A percentile compares a stretch with the other conserved stretches of the same genome.
Evolutionary conservation across 2,329 filamentous ascomycete species (phyloP).

Genomic region (Cercospora zeae-maydis): DNA sequence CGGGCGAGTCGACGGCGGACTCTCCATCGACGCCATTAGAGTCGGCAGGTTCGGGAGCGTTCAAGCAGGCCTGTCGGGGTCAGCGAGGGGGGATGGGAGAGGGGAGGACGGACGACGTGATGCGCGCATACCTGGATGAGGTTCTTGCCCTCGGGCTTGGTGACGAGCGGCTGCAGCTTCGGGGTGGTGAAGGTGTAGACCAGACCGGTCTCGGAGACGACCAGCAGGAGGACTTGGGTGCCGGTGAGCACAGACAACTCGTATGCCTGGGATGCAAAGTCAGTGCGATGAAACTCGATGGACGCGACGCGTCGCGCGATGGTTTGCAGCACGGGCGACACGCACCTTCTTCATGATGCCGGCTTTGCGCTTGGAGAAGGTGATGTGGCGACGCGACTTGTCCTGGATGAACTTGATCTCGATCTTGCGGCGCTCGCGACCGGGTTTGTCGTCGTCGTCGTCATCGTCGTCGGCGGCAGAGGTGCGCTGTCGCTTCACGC

Average conservation of each 20-base stretch:
- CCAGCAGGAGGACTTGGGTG: constrained; percentile 92
- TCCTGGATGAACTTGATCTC: constrained; percentile 99
- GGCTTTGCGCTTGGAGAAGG: constrained; percentile 98
- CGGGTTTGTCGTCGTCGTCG: constrained; percentile 95
- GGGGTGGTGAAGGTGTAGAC: constrained; percentile 99
- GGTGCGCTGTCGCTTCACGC: constrained; percentile 83
- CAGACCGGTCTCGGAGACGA: constrained; percentile 94
- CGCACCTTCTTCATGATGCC: constrained; percentile 99
- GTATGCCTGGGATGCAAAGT: constrained; percentile 65
- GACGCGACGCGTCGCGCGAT: constrained; percentile 16
- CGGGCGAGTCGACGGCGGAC: constrained; percentile 73
- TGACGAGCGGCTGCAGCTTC: constrained; percentile 95
- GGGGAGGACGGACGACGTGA: constrained; percentile 13
- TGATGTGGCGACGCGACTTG: constrained; percentile 98
- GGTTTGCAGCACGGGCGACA: neutral
- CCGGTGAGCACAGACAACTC: constrained; percentile 96
- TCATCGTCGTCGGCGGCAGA: constrained; percentile 78
- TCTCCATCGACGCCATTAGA: constrained; percentile 57
- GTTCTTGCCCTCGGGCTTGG: constrained; percentile 98
- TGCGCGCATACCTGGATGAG: constrained; percentile 73
- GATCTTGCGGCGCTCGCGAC: constrained; percentile 97
- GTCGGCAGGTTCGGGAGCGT: constrained; percentile 86
- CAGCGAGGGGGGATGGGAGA: constrained; percentile 3
- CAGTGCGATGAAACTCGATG: constrained; percentile 16
- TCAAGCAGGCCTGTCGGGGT: constrained; percentile 76